These are phyloP conservation scores for Ophiosphaerella herpotricha DNA, from an alignment of 2,329 filamentous ascomycete genomes.

Conservation along the genomic window DNA sequence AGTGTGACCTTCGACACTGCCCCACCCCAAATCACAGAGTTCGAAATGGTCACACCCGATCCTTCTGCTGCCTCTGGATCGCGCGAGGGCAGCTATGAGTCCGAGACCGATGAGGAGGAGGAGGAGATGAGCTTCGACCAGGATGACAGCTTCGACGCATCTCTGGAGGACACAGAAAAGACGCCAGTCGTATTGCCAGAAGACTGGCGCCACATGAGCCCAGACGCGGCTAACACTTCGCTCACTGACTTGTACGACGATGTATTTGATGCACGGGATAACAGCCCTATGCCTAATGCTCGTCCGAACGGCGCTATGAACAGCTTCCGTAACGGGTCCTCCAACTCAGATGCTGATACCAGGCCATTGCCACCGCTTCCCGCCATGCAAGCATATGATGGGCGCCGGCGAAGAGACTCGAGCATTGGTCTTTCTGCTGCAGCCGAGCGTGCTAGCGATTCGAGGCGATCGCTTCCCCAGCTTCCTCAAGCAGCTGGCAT, in stretches of 20 bases:
- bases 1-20: conserved; percentile 96
- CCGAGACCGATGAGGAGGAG: conserved; percentile 71
- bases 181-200: conserved; percentile 97
- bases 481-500: conserved; percentile 69
- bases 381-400: conserved; percentile 64
- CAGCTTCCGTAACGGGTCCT: conserved; percentile 67
- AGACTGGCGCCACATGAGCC: conserved; percentile 85
- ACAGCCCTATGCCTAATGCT: conserved; percentile 68
- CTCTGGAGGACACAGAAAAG: conserved; percentile 93
- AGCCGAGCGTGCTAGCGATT: conserved; percentile 70
- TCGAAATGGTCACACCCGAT: conserved; percentile 96
- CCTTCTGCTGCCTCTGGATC: conserved; percentile 89
- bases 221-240: conserved; percentile 61
- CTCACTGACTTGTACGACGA: conserved; percentile 64
- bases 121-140: conserved; percentile 69
- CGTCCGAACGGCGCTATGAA: conserved; percentile 51
- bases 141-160: conserved; percentile 94
- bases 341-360: conserved; percentile 78
- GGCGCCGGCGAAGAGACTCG: conserved; percentile 57
- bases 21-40: conserved; percentile 94
- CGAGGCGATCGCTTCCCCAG: conserved; percentile 71
- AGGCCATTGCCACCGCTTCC: conserved; percentile 87
- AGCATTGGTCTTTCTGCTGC: conserved; percentile 70
- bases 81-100: conserved; percentile 90
- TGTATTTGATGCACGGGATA: conserved; percentile 66